Evolutionary conservation across 495 filamentous ascomycete genomes (phyloP), one percentile per base, ranked within the genome.

Genomic region (Cercophora scortea): DNA sequence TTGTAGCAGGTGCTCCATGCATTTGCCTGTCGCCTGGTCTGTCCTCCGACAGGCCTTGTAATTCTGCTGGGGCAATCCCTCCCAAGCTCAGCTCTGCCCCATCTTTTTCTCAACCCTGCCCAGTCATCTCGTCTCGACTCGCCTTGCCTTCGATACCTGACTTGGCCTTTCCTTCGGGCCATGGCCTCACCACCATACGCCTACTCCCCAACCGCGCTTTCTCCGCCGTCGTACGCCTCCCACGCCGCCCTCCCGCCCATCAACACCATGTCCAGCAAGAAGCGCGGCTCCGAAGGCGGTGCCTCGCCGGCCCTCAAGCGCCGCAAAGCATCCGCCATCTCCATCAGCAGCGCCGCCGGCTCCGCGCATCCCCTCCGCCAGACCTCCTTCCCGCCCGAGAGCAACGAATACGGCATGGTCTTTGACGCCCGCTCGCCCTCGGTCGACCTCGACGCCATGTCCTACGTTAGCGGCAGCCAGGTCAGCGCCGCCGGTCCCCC

Each of bases 321-420:
- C 40, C 82, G 85, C 50, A 87, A 87, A 60, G 71, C 79, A n/a
- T 81, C 79, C 10, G 68, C 73, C 44, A 69, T 77, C 52, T 82
- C 80, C 10, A 58, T 69, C 38, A 50, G 65, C n/a, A 72, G 69
- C 32, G 62, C 38, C 16, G 32, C 63, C 17, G 67, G 67, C 35
- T 80, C 82, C 15, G 74, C 77, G 8, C 89, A 94, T 64, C 88
- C 87, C 9, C 84, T 96, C 16, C 87, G 90, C 32, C 89, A 95
- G 61, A 93, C 90, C 45, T 92, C 90, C 0, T 95, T 94, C 67
- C 86, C 89, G 0, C 87, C 81, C 4, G 72, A 79, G 45, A 25
- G 25, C 25, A 25, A 25, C 25, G 76, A 79, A 55, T 65, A 66
- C 47, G 66, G 58, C 15, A 66, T 65, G 0, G 71, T 65, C 32